phyloP scores from a whole-genome alignment of 257 asterid species.

The Nicotiana attenuata region DNA sequence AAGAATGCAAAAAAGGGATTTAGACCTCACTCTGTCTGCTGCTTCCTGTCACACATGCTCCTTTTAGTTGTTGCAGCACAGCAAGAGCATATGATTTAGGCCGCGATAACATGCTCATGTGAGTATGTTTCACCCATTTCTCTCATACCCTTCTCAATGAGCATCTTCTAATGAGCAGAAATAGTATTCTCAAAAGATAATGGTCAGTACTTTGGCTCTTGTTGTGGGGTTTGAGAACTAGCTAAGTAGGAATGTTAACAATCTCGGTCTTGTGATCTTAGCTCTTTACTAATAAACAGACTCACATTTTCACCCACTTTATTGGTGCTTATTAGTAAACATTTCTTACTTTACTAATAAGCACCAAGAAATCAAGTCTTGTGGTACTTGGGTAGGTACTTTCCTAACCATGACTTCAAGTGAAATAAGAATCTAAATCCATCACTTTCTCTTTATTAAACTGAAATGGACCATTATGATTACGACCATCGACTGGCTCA shows the following conservation, averaged over 20 bases:
- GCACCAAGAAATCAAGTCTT: neutral
- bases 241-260: neutral
- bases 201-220: neutral
- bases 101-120: constrained; percentile 11
- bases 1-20: constrained; percentile 13
- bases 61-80: neutral
- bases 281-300: neutral
- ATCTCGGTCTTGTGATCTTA: neutral
- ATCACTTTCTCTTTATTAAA: too few relatives aligned
- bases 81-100: neutral
- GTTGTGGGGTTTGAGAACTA: neutral
- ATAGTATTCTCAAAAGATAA: neutral
- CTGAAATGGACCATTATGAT: too few relatives aligned
- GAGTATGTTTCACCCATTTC: neutral
- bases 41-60: neutral
- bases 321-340: too few relatives aligned
- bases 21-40: neutral
- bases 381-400: neutral
- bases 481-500: too few relatives aligned
- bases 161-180: neutral
- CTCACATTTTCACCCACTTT: too few relatives aligned
- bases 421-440: too few relatives aligned
- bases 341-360: too few relatives aligned
- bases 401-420: too few relatives aligned
- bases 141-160: neutral